Percentiles rank a stretch among this genome's conserved stretches.
Evolutionary conservation across 2,329 filamentous ascomycete species (phyloP).

Genomic region (Aquanectria penicillioides): DNA sequence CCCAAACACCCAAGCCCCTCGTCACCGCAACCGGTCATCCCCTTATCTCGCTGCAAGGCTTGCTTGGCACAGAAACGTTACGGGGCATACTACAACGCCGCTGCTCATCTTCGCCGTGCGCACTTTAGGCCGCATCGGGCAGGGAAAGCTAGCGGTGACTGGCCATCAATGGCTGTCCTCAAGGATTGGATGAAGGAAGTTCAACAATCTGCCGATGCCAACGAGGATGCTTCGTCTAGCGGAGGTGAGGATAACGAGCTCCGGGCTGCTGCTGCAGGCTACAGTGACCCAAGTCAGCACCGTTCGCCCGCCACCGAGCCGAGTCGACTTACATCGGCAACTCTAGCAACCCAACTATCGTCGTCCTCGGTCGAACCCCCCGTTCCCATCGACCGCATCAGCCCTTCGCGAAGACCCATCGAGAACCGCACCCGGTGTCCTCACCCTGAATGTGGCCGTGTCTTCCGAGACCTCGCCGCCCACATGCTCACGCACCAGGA

Average conservation of each 20-base stretch:
- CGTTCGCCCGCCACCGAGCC: slow-evolving; percentile 28
- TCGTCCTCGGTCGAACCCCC: slow-evolving; percentile 36
- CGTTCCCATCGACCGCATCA: slow-evolving; percentile 41
- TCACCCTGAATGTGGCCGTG: slow-evolving; percentile 66
- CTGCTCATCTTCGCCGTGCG: slow-evolving; percentile 65
- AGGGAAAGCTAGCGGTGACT: slow-evolving; percentile 67
- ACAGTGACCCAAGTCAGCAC: slow-evolving; percentile 27
- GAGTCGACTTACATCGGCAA: slow-evolving; percentile 16
- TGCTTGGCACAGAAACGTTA: slow-evolving; percentile 67
- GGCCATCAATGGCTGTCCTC: slow-evolving; percentile 66
- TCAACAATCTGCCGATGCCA: slow-evolving; percentile 59
- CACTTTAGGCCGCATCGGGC: slow-evolving; percentile 67
- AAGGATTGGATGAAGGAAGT: slow-evolving; percentile 72
- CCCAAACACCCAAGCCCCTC: slow-evolving; percentile 52
- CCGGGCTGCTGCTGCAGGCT: slow-evolving; percentile 34
- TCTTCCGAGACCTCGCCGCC: slow-evolving; percentile 76
- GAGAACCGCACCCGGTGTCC: slow-evolving; percentile 62
- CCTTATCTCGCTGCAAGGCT: slow-evolving; percentile 65
- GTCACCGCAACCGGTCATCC: slow-evolving; percentile 59
- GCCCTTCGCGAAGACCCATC: slow-evolving; percentile 44
- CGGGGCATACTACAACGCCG: slow-evolving; percentile 68
- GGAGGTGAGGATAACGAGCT: slow-evolving; percentile 62
- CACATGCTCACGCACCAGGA: slow-evolving; percentile 97
- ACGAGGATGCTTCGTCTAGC: slow-evolving; percentile 56
- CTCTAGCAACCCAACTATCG: slow-evolving; percentile 26